Evolutionary conservation across 768 basidiomycete species (phyloP), one percentile per base, ranked within the genome.

Genomic region (Neoboletus subvelutipes): DNA sequence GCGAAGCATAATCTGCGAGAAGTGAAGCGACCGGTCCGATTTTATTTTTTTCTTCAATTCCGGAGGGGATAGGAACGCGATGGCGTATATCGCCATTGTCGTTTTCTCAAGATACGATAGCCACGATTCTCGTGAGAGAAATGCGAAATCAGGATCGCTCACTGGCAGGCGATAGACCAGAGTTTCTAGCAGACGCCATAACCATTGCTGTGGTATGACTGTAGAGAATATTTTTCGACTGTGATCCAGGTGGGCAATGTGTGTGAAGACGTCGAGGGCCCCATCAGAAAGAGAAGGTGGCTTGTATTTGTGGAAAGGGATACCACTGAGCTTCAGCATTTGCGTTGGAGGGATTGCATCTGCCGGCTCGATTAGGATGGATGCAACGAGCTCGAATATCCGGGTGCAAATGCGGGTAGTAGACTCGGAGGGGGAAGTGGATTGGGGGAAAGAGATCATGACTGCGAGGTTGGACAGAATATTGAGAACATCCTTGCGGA

Each of bases 161-260:
- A 97, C 71, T 6, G 96, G 96, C n/a, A 98, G 80, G 45, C 94
- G 85, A 65, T 87, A 86, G 55, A 95, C 80, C 17, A 96, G 82
- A 8, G 83, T 78, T 48, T 82, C 79, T 63, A 96, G 83, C 34
- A 93, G 71, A 45, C 70, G 66, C 76, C 83, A 83, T 37, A 94
- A 69, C 62, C 82, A 81, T 5, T 73, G 64, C 48, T 79, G 72
- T 2, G 89, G 81, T 10, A 95, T 76, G 15, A 82, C 76, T 40
- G 79, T 75, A 18, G 87, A 78, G 49, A 97, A 77, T 31, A 87
- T 74, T 61, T 85, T 83, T 26, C 96, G 87, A 67, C 94, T 96
- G 33, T 77, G 73, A 72, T 98, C 96, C 18, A 77, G 73, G 48
- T 89, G 87, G 34, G 85, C 83, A 54, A 97, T 73, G 40, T 85